Base-by-base conservation (phyloP, 768 basidiomycete species). In the Phlebiopsis flavidoalba region DNA sequence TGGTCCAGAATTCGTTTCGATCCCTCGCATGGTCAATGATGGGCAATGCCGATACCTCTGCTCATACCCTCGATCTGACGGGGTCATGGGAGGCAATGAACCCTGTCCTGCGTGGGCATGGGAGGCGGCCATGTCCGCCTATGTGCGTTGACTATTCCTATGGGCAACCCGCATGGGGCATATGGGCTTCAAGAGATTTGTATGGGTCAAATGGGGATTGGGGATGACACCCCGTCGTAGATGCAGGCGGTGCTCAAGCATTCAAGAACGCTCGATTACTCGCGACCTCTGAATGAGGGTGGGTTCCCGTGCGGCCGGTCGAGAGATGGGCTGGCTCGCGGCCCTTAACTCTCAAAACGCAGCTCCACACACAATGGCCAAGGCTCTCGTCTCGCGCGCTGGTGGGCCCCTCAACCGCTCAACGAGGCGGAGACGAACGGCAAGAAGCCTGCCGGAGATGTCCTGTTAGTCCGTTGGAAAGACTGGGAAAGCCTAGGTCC, bases 21-120 rank as follows among this genome's bases (percentile, higher is more conserved):
- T 71, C 89, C n/a, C 89, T 61, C 81, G 88, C 40, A 87, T 90
- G n/a, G 87, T 89, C 89, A 62, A 89, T 89, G 87, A 88, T 86
- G 83, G 79, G 83, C 19, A n/a, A 85, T 88, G 83, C 80, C 82
- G 14, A 85, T 86, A n/a, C n/a, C n/a, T n/a, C n/a, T n/a, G 83
- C 86, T 89, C 84, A 79, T 73, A 48, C 68, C 72, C 80, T 70
- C 24, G 68, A 77, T 79, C n/a, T n/a, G 72, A 80, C 77, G 17
- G 77, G 77, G n/a, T n/a, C 72, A 77, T 62, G 58, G 58, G 54
- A 22, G 50, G 43, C 36, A n/a, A 59, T 59, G 51, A 47, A 33
- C 31, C 52, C 53, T 17, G 47, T n/a, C 52, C 53, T 17, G 47
- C 26, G 3, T 82, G 17, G 84, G 83, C 31, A 71, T 72, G 72